Conservation (phyloP, 306 rosid genomes). For the Dalbergia cultrata region DNA sequence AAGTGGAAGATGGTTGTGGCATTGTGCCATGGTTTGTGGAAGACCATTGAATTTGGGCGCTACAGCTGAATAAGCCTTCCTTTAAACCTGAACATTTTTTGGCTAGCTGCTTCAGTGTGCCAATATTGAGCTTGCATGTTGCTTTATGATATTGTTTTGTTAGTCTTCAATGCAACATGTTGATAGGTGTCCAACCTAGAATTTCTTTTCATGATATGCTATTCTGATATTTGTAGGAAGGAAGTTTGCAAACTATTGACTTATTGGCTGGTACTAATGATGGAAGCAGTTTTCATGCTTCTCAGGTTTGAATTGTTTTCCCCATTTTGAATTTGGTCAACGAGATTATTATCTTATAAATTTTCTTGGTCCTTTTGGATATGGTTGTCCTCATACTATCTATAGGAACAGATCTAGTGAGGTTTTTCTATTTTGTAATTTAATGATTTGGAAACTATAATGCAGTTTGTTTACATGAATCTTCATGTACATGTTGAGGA, state of each 20-base stretch:
- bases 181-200: constrained; percentile 26
- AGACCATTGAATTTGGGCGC: not conserved
- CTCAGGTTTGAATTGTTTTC: constrained; percentile 71
- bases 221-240: constrained; percentile 71
- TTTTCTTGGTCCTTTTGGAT: constrained; percentile 42
- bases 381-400: not conserved
- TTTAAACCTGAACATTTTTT: not conserved
- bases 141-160: constrained; percentile 17
- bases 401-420: constrained; percentile 15
- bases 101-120: not conserved
- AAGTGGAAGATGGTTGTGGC: not conserved
- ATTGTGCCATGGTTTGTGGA: constrained; percentile 4
- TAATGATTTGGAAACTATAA: constrained; percentile 48
- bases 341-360: constrained; percentile 18
- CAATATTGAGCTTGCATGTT: constrained; percentile 8
- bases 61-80: not conserved
- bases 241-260: constrained; percentile 68
- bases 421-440: constrained; percentile 27
- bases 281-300: constrained; percentile 74
- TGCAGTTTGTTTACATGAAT: constrained; percentile 89
- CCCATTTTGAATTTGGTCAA: constrained; percentile 38
- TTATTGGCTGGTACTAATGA: constrained; percentile 76
- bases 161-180: constrained; percentile 20
- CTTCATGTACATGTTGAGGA: constrained; percentile 86
- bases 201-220: constrained; percentile 37